These are phyloP conservation scores for Triticum dicoccoides DNA, from an alignment of 176 grass and related monocot species.

Conservation along the genomic window DNA sequence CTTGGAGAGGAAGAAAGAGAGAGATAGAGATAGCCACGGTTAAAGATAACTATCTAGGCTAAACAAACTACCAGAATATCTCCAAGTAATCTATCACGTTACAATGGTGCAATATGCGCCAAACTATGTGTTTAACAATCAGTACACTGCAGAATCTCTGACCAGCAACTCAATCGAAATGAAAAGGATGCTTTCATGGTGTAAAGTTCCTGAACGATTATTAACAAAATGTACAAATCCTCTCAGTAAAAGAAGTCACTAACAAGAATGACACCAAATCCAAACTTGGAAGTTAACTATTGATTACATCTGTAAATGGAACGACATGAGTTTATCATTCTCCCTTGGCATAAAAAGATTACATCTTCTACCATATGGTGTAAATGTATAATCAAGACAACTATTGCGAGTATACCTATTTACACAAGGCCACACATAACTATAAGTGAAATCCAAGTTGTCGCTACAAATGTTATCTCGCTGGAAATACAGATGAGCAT, in stretches of 20 bases:
- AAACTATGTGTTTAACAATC: too few relatives aligned
- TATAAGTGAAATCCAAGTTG: neutral
- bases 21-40: too few relatives aligned
- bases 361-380: neutral
- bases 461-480: neutral
- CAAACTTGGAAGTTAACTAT: too few relatives aligned
- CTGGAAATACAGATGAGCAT: neutral
- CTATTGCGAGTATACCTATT: neutral
- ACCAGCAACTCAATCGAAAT: neutral
- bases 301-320: neutral
- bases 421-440: neutral
- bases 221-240: neutral
- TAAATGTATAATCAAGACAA: neutral
- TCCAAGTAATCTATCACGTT: too few relatives aligned
- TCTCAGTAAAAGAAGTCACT: too few relatives aligned
- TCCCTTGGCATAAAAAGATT: neutral
- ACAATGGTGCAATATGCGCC: too few relatives aligned
- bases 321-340: neutral
- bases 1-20: too few relatives aligned
- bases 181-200: neutral
- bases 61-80: too few relatives aligned
- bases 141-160: neutral
- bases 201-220: neutral
- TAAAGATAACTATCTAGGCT: too few relatives aligned
- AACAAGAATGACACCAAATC: too few relatives aligned